phyloP scores from a whole-genome alignment of 1,284 basidiomycete species.

The Ustilago curta region DNA sequence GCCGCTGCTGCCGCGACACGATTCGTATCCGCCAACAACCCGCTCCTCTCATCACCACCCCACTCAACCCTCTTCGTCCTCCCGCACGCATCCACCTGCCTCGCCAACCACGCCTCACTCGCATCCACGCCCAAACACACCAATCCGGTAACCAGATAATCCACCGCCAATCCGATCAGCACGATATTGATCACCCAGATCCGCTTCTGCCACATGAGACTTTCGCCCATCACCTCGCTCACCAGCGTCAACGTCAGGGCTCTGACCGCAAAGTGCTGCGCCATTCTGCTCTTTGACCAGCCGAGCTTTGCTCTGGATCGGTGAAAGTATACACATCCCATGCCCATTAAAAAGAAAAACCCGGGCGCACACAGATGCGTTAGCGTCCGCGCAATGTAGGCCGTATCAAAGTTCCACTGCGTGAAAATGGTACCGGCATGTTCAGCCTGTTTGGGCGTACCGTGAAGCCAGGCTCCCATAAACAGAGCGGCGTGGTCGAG shows the following conservation, averaged over 20 bases:
- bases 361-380: slow-evolving; percentile 59
- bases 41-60: not conserved
- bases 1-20: not conserved
- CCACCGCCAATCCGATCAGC: slow-evolving; percentile 49
- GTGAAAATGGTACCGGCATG: slow-evolving; percentile 27
- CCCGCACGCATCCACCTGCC: slow-evolving; percentile 11
- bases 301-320: slow-evolving; percentile 29
- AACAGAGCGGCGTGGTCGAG: slow-evolving; percentile 53
- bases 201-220: slow-evolving; percentile 16
- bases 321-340: slow-evolving; percentile 56
- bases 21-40: not conserved
- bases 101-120: slow-evolving; percentile 21
- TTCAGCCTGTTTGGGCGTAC: slow-evolving; percentile 44
- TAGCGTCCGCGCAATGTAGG: slow-evolving; percentile 34
- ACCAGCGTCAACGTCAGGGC: slow-evolving; percentile 43
- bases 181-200: slow-evolving; percentile 50
- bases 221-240: slow-evolving; percentile 34
- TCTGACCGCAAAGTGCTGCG: slow-evolving; percentile 34
- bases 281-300: slow-evolving; percentile 24
- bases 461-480: slow-evolving; percentile 53
- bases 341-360: slow-evolving; percentile 56
- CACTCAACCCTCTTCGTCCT: not conserved
- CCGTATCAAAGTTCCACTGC: slow-evolving; percentile 32
- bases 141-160: slow-evolving; percentile 49
- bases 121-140: slow-evolving; percentile 30